Conservation (phyloP, 805 yeast species). For the Candida parachauliodes region DNA sequence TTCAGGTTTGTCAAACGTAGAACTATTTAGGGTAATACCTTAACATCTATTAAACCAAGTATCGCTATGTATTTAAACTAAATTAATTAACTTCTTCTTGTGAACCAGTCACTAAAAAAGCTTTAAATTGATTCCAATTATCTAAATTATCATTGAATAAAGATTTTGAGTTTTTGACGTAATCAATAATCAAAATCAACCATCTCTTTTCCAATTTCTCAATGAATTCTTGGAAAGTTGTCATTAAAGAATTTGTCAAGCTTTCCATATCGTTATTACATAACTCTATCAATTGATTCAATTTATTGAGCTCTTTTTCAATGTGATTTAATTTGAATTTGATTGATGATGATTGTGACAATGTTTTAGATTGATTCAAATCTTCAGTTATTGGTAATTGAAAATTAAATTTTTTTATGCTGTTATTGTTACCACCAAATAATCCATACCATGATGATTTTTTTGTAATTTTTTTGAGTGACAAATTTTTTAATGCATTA, state of each 20-base stretch:
- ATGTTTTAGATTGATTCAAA: neutral
- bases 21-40: no score
- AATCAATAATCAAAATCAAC: conserved; percentile 34
- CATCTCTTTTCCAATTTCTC: conserved; percentile 39
- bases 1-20: no score
- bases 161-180: conserved; percentile 31
- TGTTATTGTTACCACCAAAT: conserved; percentile 36
- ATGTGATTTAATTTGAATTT: conserved; percentile 31
- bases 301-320: conserved; percentile 40
- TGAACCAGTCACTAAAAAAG: conserved; percentile 5
- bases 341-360: conserved; percentile 12
- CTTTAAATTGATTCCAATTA: conserved; percentile 34
- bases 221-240: conserved; percentile 35
- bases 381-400: conserved; percentile 8
- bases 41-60: neutral
- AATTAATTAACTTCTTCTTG: neutral
- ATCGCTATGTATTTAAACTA: neutral
- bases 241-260: conserved; percentile 41
- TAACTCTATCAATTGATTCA: conserved; percentile 46
- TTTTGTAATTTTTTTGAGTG: conserved; percentile 22
- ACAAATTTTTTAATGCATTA: conserved; percentile 31
- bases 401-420: conserved; percentile 11
- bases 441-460: conserved; percentile 43
- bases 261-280: conserved; percentile 41
- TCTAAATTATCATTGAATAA: conserved; percentile 28